Conservation (phyloP, 176 grass and related monocot species). For the Oryza longistaminata region DNA sequence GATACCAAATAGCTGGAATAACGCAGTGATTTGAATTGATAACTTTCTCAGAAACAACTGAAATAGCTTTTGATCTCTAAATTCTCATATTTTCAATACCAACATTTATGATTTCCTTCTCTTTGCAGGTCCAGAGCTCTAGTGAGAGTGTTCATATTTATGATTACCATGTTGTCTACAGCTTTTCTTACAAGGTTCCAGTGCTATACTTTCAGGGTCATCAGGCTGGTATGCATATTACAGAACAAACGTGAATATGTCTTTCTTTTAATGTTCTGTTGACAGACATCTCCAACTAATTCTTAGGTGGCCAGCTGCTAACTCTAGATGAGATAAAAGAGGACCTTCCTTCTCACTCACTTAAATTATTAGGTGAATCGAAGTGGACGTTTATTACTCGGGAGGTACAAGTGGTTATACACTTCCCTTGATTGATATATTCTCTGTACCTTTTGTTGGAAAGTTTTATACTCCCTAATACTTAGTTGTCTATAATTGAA, state of each 20-base stretch:
- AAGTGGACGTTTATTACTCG: conserved; percentile 95
- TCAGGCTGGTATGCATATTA: conserved; percentile 41
- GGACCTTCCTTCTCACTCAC: conserved; percentile 56
- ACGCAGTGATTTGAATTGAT: not conserved
- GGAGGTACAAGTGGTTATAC: conserved; percentile 54
- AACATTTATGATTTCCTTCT: conserved; percentile 6
- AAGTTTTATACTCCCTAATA: not conserved
- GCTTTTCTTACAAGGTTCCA: conserved; percentile 77
- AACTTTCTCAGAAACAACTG: not conserved
- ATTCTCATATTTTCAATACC: not conserved
- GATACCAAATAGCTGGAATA: not conserved
- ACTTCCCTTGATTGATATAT: not conserved
- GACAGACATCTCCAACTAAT: conserved; percentile 25
- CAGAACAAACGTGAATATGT: not conserved
- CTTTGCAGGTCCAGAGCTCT: conserved; percentile 56
- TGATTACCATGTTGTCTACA: conserved; percentile 91
- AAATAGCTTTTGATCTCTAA: not conserved
- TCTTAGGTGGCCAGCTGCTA: conserved; percentile 66
- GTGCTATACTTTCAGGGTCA: conserved; percentile 83
- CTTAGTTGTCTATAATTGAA: not conserved
- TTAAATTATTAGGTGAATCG: conserved; percentile 57
- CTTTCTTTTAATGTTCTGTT: conserved; percentile 4
- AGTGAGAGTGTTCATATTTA: conserved; percentile 52
- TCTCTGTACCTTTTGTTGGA: not conserved
- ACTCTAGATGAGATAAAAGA: conserved; percentile 66